Evolutionary conservation across 768 basidiomycete genomes (phyloP).

Genomic region (Dictyophora rubrovolvata): DNA sequence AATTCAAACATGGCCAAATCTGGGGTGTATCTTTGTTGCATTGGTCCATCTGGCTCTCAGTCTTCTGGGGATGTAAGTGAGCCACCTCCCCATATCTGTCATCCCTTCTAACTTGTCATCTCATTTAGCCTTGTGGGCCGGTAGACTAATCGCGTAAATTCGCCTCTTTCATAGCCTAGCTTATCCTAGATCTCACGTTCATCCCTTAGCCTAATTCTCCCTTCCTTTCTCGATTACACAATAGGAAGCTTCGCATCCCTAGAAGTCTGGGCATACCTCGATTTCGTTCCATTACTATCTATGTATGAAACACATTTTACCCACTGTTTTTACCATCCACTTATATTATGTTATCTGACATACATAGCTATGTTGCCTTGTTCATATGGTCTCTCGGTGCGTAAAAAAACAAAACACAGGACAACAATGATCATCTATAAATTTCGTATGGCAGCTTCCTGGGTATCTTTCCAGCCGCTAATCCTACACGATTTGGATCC

Average conservation of each 20-base stretch:
- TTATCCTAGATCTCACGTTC: neutral
- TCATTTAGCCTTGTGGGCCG: slow-evolving; percentile 50
- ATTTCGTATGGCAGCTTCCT: slow-evolving; percentile 24
- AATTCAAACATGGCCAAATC: slow-evolving; percentile 42
- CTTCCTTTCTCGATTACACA: slow-evolving; percentile 46
- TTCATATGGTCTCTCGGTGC: slow-evolving; percentile 50
- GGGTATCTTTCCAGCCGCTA: slow-evolving; percentile 67
- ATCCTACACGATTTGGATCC: slow-evolving; percentile 35
- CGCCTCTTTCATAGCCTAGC: neutral
- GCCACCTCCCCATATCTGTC: too few species aligned
- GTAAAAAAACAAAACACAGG: neutral
- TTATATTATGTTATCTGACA: too few species aligned
- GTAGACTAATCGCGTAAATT: slow-evolving; percentile 12
- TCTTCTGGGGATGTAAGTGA: slow-evolving; percentile 61
- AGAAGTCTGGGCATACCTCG: slow-evolving; percentile 59
- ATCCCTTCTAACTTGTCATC: neutral
- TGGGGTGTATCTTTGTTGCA: slow-evolving; percentile 54
- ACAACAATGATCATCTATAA: neutral
- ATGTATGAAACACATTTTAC: slow-evolving; percentile 23
- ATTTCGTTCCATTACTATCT: slow-evolving; percentile 60
- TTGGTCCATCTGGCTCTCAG: slow-evolving; percentile 81
- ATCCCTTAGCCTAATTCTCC: slow-evolving; percentile 34
- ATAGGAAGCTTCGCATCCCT: slow-evolving; percentile 65
- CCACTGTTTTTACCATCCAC: too few species aligned
- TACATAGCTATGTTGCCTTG: slow-evolving; percentile 46